These are phyloP conservation scores for Suhomyces sp. DNA, from an alignment of 805 yeast species.

Conservation along the genomic window DNA sequence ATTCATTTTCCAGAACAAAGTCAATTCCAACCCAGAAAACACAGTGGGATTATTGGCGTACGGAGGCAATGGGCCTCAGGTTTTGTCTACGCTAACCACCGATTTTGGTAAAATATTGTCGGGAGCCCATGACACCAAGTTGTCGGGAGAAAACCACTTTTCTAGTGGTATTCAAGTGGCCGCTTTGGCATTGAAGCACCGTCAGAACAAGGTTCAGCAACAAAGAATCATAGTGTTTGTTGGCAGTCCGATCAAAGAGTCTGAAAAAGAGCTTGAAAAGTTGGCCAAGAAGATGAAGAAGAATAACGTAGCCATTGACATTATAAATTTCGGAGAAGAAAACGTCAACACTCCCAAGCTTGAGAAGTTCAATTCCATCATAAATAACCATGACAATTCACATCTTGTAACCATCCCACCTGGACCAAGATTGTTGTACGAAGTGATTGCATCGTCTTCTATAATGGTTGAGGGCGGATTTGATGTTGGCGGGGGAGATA, in stretches of 20 bases:
- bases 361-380: conserved; percentile 71
- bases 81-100: conserved; percentile 81
- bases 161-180: conserved; percentile 91
- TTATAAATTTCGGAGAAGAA: conserved; percentile 91
- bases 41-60: conserved; percentile 88
- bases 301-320: conserved; percentile 85
- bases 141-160: conserved; percentile 65
- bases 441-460: conserved; percentile 72
- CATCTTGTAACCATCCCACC: conserved; percentile 87
- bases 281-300: conserved; percentile 92
- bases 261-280: conserved; percentile 68
- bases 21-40: conserved; percentile 87
- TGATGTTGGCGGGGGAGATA: conserved; percentile 42
- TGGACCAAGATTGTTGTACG: conserved; percentile 80
- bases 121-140: conserved; percentile 76
- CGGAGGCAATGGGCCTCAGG: conserved; percentile 82
- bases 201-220: conserved; percentile 89
- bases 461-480: conserved; percentile 67
- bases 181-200: conserved; percentile 84
- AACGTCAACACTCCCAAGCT: conserved; percentile 70
- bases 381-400: conserved; percentile 72
- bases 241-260: conserved; percentile 77
- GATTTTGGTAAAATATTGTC: conserved; percentile 83
- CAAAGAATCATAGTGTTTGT: conserved; percentile 89
- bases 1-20: conserved; percentile 78